Base-by-base conservation (phyloP, 768 basidiomycete species). In the Kwoniella dendrophila region DNA sequence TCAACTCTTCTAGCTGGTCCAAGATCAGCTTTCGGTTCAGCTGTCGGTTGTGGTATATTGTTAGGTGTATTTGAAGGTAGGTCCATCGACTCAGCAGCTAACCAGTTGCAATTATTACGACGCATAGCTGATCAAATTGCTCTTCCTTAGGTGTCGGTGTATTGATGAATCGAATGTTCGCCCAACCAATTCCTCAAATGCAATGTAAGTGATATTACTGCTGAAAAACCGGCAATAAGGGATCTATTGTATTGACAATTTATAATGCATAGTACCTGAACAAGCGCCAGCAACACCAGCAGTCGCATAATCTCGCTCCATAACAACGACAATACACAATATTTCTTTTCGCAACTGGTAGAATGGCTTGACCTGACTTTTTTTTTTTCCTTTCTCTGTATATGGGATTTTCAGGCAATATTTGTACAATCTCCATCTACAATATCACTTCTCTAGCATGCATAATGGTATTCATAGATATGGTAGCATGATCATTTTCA, bases 1-100 rank as follows among this genome's bases (percentile, higher is more conserved):
- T n/a, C n/a, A n/a, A n/a, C n/a, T n/a, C n/a, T n/a, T n/a, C n/a
- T 71, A 97, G 95, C 92, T 82, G 95, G 95, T 18, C 96, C 95
- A 29, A 88, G 85, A 81, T 87, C 90, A 26, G 92, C 92, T 26
- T 82, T 97, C 45, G 88, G 89, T 16, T 93, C 90, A n/a, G 95
- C 95, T 18, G 84, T 99, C 47, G 90, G 90, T 16, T 98, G 96
- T 76, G 95, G 94, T 77, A 94, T 99, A 62, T 83, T 99, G 26
- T 85, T 99, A 26, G 94, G 95, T 69, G 76, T 78, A 20, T 77
- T 78, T 38, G 77, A 78, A 59, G 77, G 78, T 70, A 57, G 54
- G 67, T 59, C 5, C 12, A 24, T 16, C 7, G 6, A 16, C 1
- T 41, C 51, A 33, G 11, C 18, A 24, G 47, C 27, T 34, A n/a